Base-by-base conservation (phyloP, 345 rosid species). In the Eucalyptus erythrocorys region DNA sequence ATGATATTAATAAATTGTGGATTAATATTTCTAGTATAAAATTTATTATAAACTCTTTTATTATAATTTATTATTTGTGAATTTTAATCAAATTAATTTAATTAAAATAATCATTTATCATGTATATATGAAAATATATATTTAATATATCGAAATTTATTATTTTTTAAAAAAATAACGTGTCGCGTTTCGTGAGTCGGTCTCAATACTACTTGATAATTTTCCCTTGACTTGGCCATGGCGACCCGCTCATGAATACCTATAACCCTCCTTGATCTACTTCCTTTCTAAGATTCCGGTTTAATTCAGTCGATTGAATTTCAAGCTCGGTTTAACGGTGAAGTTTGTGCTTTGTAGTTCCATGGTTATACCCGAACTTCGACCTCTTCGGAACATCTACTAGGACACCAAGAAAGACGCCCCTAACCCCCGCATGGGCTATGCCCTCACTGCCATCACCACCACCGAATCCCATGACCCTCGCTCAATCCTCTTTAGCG, bases 131-230 rank as follows among this genome's bases (percentile, higher is more conserved):
- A 51, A 19, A 1, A 51, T 19, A 51, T 51, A 19, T 19, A 19
- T 51, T 51, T 51, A 51, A 51, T 51, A 51, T 7, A 51, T n/a
- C n/a, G n/a, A n/a, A n/a, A 51, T 51, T 51, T 24, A 0, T 3
- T 51, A 19, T 19, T 51, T 51, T n/a, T 51, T 3, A 3, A 1
- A 1, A 1, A 51, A 51, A 51, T 0, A 0, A 19, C 1, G 24
- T 0, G 5, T 51, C 0, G 10, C 24, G 4, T 51, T 0, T 51
- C 8, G 1, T 0, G 0, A 51, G 26, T 51, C 4, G 2, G 1
- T 51, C 2, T 51, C 0, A 1, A 51, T 51, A 21, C 26, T 51
- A 21, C 0, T 51, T 51, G n/a, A 2, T 3, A 16, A 27, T 61
- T 61, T 6, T 30, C 2, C 14, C 1, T 6, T 61, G 34, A 61